Evolutionary conservation across 371 early-diverging fungal species (phyloP).

Genomic region (Lichtheimia corymbifera): DNA sequence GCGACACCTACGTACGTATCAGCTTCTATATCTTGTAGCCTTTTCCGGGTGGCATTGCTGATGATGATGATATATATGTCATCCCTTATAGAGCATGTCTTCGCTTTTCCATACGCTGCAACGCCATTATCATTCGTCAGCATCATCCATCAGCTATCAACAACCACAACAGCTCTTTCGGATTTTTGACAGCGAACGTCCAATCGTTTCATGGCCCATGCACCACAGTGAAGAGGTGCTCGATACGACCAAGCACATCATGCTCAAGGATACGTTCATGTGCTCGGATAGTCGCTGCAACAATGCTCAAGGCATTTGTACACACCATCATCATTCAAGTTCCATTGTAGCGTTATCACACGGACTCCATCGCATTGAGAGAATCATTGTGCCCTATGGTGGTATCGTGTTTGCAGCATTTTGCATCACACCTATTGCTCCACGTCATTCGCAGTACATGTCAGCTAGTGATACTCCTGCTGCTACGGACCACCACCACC

Average conservation of each 20-base stretch:
- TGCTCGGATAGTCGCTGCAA: constrained; percentile 1
- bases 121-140: neutral
- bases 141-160: neutral
- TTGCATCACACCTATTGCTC: constrained; percentile 18
- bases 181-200: constrained; percentile 8
- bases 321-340: constrained; percentile 31
- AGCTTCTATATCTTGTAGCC: neutral
- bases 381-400: constrained; percentile 39
- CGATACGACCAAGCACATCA: neutral
- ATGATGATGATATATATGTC: neutral
- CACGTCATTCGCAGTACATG: neutral
- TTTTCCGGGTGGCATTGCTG: neutral
- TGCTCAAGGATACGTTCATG: neutral
- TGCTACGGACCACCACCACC: neutral
- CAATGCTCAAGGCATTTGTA: constrained; percentile 17
- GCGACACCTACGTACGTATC: neutral
- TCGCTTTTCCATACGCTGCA: neutral
- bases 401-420: constrained; percentile 29
- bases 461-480: neutral
- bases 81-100: neutral
- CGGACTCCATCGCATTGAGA: constrained; percentile 27
- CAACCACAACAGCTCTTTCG: constrained; percentile 5
- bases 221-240: neutral
- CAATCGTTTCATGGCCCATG: constrained; percentile 13
- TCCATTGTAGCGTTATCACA: constrained; percentile 14